Percentiles rank a stretch among this genome's conserved stretches.
These are phyloP conservation scores for Thermothielavioides terrestris DNA, from an alignment of 495 filamentous ascomycete genomes.

Conservation along the genomic window DNA sequence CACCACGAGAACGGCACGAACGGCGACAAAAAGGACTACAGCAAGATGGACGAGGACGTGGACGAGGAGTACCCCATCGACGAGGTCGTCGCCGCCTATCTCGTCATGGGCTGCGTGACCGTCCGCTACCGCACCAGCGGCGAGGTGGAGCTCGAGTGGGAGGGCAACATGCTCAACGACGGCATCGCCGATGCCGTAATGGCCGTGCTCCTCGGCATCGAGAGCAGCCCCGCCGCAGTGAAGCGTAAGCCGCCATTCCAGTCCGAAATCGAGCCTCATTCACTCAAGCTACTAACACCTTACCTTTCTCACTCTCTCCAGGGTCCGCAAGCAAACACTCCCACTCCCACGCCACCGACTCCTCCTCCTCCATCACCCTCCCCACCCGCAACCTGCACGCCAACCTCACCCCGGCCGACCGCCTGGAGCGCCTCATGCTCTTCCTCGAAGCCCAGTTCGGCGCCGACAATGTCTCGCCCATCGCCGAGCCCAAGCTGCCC, in stretches of 20 bases:
- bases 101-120: conserved; percentile 85
- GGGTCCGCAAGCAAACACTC: conserved; percentile 47
- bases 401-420: conserved; percentile 58
- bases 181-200: conserved; percentile 93
- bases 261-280: too few relatives aligned
- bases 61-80: conserved; percentile 47
- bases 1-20: conserved; percentile 24
- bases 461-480: conserved; percentile 59
- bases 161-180: conserved; percentile 95
- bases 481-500: conserved; percentile 55
- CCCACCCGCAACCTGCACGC: conserved; percentile 60
- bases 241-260: conserved; percentile 54
- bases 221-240: conserved; percentile 89
- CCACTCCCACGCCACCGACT: conserved; percentile 44
- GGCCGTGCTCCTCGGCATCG: conserved; percentile 78
- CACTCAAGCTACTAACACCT: not conserved
- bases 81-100: conserved; percentile 49
- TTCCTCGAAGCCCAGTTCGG: conserved; percentile 98
- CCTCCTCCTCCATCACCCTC: conserved; percentile 18
- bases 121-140: conserved; percentile 61
- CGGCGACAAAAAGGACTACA: conserved; percentile 42
- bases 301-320: conserved; percentile 20
- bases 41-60: conserved; percentile 41
- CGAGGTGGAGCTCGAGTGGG: conserved; percentile 89
- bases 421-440: conserved; percentile 76